Base-by-base conservation (phyloP, 2,329 filamentous ascomycete genomes). In the Ophiostoma fasciatum region DNA sequence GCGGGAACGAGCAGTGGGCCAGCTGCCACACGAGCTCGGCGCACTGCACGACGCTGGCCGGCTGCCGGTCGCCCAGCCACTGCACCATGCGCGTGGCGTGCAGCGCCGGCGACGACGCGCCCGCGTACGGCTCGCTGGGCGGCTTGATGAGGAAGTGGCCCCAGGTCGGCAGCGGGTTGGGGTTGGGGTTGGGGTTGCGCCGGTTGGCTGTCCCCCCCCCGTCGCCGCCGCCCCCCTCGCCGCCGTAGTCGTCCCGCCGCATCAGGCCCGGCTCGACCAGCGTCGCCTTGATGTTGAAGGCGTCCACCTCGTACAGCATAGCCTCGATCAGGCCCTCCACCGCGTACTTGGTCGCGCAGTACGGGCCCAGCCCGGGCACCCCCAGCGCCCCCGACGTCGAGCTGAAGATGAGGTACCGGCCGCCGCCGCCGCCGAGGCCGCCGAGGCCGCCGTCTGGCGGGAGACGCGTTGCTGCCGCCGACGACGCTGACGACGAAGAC, bases 311-410 rank as follows among this genome's bases (percentile, higher is more conserved):
- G 57, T 96, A 96, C 13, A 94, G 68, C 82, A 98, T 88, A 13
- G 83, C 87, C 57, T 98, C 90, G 47, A 96, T 85, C 36, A 98
- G 63, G 0, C 88, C 90, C 53, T 98, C 90, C 4, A 94, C 84
- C 0, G 90, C 90, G 57, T 94, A 96, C 55, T 96, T 98, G 13
- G 85, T 94, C 1, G 90, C 90, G 56, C 88, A 96, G 52, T 94
- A 96, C 0, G 88, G 88, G 0, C 88, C 88, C 6, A 96, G 60
- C 0, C 90, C 90, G 0, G 90, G 90, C 0, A 96, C 84, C 2
- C 88, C 90, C n/a, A 94, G 68, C 0, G 88, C 83, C 5, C 90
- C 90, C 22, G 81, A 81, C 1, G 85, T 94, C 8, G 82, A 90
- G 51, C 84, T 94, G 60, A 96, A 94, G 44, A 96, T 93, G 34